Percentiles rank a stretch among this genome's conserved stretches.
These are phyloP conservation scores for Saturnispora serradocipensis DNA, from an alignment of 805 yeast species.

Conservation along the genomic window DNA sequence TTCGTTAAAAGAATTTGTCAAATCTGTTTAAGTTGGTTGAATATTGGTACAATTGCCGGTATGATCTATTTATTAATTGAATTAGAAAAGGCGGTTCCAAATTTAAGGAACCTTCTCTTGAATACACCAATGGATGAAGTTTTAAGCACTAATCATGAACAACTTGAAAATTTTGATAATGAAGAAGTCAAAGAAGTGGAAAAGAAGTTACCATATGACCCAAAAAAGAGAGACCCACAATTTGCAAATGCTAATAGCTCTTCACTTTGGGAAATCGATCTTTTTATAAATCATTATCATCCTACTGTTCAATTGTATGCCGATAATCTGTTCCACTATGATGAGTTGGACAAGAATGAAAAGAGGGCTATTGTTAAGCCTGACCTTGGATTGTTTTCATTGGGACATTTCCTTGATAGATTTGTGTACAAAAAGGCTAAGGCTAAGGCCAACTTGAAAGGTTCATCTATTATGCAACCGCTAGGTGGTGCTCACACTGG, in stretches of 20 bases:
- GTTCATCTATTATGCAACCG: slow-evolving; percentile 96
- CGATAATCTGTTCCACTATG: slow-evolving; percentile 45
- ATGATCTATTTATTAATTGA: slow-evolving; percentile 67
- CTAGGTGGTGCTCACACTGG: slow-evolving; percentile 78
- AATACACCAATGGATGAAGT: slow-evolving; percentile 46
- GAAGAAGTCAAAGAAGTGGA: slow-evolving; percentile 10
- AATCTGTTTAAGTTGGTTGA: slow-evolving; percentile 76
- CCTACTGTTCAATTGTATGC: slow-evolving; percentile 87
- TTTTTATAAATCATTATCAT: slow-evolving; percentile 74
- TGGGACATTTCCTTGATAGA: slow-evolving; percentile 87
- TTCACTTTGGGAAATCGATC: slow-evolving; percentile 78
- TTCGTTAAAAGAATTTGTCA: slow-evolving; percentile 88
- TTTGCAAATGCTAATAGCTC: slow-evolving; percentile 78
- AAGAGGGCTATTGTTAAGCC: slow-evolving; percentile 48
- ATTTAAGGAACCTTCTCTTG: slow-evolving; percentile 51
- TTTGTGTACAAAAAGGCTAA: slow-evolving; percentile 92
- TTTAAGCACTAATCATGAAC: slow-evolving; percentile 37
- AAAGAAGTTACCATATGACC: slow-evolving; percentile 46
- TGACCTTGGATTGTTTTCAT: slow-evolving; percentile 79
- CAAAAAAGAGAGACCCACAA: slow-evolving; percentile 86
- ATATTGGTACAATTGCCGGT: slow-evolving; percentile 82
- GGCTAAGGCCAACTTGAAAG: slow-evolving; percentile 63
- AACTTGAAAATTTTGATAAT: slow-evolving; percentile 27
- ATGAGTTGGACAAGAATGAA: slow-evolving; percentile 16
- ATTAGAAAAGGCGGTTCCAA: slow-evolving; percentile 55